Percentiles rank a stretch among this genome's conserved stretches.
Conservation (phyloP, 2,329 filamentous ascomycete genomes). For the Rhynchosporium secalis region DNA sequence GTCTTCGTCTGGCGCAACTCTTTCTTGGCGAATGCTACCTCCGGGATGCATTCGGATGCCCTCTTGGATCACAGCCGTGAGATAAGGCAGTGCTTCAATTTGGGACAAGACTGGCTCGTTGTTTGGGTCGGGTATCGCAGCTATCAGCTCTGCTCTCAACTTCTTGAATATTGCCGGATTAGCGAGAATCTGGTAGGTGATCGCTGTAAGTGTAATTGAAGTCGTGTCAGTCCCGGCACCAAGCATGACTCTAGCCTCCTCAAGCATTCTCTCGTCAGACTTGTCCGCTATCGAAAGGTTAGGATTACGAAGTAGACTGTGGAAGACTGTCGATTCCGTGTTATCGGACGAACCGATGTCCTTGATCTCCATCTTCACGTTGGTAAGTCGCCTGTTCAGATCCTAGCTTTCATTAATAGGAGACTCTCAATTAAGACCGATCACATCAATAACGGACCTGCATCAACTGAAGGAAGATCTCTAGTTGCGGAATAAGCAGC, state of each 20-base stretch:
- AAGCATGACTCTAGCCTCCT: conserved; percentile 18
- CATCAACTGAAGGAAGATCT: background rate
- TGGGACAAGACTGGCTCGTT: conserved; percentile 15
- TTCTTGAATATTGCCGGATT: conserved; percentile 16
- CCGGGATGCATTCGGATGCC: conserved; percentile 42
- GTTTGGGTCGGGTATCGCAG: background rate
- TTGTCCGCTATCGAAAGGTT: conserved; percentile 3
- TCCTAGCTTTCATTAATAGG: background rate
- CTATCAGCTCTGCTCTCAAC: conserved; percentile 17
- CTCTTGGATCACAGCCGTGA: conserved; percentile 43
- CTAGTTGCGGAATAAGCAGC: conserved; percentile 5
- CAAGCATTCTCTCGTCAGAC: conserved; percentile 8
- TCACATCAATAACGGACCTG: background rate
- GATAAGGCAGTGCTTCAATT: conserved; percentile 43
- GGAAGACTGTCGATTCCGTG: background rate
- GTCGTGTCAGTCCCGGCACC: conserved; percentile 21
- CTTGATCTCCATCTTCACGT: background rate
- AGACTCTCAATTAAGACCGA: background rate
- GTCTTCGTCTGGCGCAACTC: conserved; percentile 32
- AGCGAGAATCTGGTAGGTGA: conserved; percentile 21
- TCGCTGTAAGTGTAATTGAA: conserved; percentile 13
- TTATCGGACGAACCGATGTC: background rate
- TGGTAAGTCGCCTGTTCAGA: background rate
- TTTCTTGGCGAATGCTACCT: conserved; percentile 20
- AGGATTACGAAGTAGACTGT: background rate